Evolutionary conservation across 2,329 filamentous ascomycete species (phyloP).

Genomic region (Eutypella sp.): DNA sequence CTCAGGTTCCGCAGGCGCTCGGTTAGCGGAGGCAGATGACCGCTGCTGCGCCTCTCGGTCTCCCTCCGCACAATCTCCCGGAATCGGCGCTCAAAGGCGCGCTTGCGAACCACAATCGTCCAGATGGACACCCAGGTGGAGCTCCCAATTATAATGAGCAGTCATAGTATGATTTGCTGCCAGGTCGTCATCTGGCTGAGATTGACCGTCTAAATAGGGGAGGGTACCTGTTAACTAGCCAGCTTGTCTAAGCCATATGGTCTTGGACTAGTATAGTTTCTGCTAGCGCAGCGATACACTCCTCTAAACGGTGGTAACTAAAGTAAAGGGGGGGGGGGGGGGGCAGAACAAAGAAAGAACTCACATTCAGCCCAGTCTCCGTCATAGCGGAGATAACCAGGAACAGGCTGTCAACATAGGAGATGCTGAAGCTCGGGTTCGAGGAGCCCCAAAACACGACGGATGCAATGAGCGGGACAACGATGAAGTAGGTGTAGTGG

Average conservation of each 20-base stretch:
- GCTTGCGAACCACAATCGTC: slow-evolving; percentile 56
- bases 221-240: background rate
- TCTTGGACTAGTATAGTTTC: background rate
- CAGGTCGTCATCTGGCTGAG: slow-evolving; percentile 59
- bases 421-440: slow-evolving; percentile 44
- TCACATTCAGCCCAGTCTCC: slow-evolving; percentile 53
- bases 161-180: slow-evolving; percentile 60
- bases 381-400: slow-evolving; percentile 63
- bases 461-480: slow-evolving; percentile 48
- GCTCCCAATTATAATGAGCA: slow-evolving; percentile 59
- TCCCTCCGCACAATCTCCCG: slow-evolving; percentile 43
- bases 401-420: slow-evolving; percentile 61
- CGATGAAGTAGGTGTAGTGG: slow-evolving; percentile 62
- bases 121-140: slow-evolving; percentile 60
- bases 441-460: slow-evolving; percentile 57
- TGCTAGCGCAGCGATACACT: too few species aligned
- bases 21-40: slow-evolving; percentile 22
- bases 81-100: slow-evolving; percentile 58
- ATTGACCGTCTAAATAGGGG: slow-evolving; percentile 49
- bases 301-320: too few species aligned
- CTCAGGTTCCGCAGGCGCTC: slow-evolving; percentile 17
- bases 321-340: too few species aligned
- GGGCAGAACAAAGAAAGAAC: too few species aligned
- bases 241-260: background rate
- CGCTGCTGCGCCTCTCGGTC: slow-evolving; percentile 26